These are phyloP conservation scores for Pythium dissimile DNA, from an alignment of 352 stramenopile genomes.

Conservation along the genomic window DNA sequence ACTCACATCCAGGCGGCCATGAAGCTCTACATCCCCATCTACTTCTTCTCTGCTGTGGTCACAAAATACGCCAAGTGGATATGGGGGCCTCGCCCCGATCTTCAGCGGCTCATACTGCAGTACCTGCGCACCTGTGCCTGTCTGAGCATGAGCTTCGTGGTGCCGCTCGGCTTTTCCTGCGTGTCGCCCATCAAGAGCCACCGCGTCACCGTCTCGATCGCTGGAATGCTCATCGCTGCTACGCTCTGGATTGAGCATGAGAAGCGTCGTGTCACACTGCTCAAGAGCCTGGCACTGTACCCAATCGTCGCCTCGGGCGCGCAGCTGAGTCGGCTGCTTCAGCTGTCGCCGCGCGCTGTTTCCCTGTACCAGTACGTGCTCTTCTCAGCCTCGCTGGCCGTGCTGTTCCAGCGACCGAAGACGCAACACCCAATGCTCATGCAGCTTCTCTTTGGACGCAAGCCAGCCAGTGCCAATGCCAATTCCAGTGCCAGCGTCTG, in stretches of 20 bases:
- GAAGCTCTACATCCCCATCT: slow-evolving; percentile 72
- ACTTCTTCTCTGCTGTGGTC: slow-evolving; percentile 53
- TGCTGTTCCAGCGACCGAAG: slow-evolving; percentile 44
- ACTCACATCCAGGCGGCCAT: slow-evolving; percentile 41
- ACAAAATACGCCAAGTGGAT: slow-evolving; percentile 70
- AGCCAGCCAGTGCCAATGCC: too few relatives aligned
- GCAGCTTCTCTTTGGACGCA: slow-evolving; percentile 46
- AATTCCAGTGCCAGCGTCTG: too few relatives aligned
- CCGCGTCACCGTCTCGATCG: slow-evolving; percentile 20
- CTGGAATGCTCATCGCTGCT: slow-evolving; percentile 39
- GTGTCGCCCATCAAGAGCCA: slow-evolving; percentile 37
- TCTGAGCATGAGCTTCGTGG: slow-evolving; percentile 64
- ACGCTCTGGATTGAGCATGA: slow-evolving; percentile 50
- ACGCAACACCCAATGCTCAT: slow-evolving; percentile 40
- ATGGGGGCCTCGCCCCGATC: slow-evolving; percentile 49
- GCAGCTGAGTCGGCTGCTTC: slow-evolving; percentile 3
- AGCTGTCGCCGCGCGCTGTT: slow-evolving; percentile 19
- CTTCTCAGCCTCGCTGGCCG: slow-evolving; percentile 42
- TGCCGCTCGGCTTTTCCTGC: slow-evolving; percentile 56
- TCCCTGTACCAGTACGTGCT: slow-evolving; percentile 42
- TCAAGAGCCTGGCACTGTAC: slow-evolving; percentile 69
- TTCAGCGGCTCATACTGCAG: slow-evolving; percentile 34
- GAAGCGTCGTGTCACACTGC: slow-evolving; percentile 52
- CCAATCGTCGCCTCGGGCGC: slow-evolving; percentile 32
- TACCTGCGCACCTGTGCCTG: slow-evolving; percentile 64